Evolutionary conservation across 139 green algal species (phyloP).

Genomic region (Haematococcus lacustris): DNA sequence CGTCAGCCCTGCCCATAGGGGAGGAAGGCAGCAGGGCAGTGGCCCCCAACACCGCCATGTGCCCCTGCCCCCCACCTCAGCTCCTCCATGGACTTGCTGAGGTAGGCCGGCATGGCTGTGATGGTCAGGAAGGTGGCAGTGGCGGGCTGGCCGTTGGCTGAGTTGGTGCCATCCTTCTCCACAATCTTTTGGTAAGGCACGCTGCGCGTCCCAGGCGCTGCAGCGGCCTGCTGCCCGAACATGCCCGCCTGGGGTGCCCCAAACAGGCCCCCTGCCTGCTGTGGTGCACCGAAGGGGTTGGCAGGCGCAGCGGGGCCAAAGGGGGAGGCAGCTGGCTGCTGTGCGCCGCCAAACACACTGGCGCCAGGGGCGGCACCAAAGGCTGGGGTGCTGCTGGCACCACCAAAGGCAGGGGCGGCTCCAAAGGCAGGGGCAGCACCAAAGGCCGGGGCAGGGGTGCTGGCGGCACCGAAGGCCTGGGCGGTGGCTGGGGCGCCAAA

Average conservation of each 20-base stretch:
- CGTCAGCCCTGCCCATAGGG: no score
- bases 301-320: conserved; percentile 9
- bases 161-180: conserved; percentile 42
- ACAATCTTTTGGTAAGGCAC: conserved; percentile 53
- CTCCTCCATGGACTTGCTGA: conserved; percentile 76
- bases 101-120: conserved; percentile 71
- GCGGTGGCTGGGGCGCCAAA: neutral
- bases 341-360: conserved; percentile 19
- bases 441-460: conserved; percentile 9
- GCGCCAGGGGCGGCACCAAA: conserved; percentile 8
- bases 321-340: conserved; percentile 10
- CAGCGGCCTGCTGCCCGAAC: conserved; percentile 9
- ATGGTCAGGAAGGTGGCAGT: conserved; percentile 57
- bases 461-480: conserved; percentile 42
- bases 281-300: neutral
- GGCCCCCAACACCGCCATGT: no score
- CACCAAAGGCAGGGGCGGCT: conserved; percentile 30
- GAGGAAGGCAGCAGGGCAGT: no score
- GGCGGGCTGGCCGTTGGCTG: conserved; percentile 16
- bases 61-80: conserved; percentile 61
- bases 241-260: conserved; percentile 12
- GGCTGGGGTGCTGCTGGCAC: no score
- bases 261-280: conserved; percentile 8
- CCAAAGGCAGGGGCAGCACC: no score
- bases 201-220: conserved; percentile 36